Evolutionary conservation across 78 protist species (phyloP), one percentile per base, ranked within the genome.

Genomic region (Cyanophora paradoxa): DNA sequence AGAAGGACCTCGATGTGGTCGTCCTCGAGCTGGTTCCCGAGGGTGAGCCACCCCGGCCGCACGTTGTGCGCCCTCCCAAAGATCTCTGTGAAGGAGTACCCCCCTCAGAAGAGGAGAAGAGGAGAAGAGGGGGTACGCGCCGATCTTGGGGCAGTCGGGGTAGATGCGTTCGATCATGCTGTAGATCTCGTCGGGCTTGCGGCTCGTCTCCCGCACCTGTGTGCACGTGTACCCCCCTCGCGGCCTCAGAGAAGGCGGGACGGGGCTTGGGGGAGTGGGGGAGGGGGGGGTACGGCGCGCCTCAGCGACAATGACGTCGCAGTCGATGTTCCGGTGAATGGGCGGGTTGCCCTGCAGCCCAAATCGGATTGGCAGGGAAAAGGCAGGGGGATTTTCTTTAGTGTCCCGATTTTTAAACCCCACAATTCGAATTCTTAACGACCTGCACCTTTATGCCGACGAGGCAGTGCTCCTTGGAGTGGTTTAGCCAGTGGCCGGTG

Each of bases 401-500:
- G n/a, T n/a, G n/a, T n/a, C n/a, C n/a, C n/a, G n/a, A n/a, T n/a
- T n/a, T n/a, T n/a, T n/a, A n/a, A n/a, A n/a, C n/a, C n/a, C n/a
- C n/a, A n/a, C n/a, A n/a, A n/a, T n/a, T n/a, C n/a, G n/a, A n/a
- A n/a, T n/a, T n/a, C n/a, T n/a, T n/a, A n/a, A n/a, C n/a, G 68
- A 44, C 26, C 26, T 37, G 28, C 22, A 22, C 71, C 63, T 74
- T 74, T 36, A 74, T 5, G 31, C 82, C 85, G 24, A 81, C 28
- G 8, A 78, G 58, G 54, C 72, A 59, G 59, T 62, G 78, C 70
- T 62, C 70, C 52, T 81, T 81, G 19, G 81, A 65, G 74, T 81
- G 85, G 73, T 81, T 81, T 26, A 81, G 41, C 85, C 85, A 81
- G 34, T 81, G 85, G 26, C 85, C 85, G 11, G 85, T 81, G 36